These are phyloP conservation scores for Aspergillus indologenus DNA, from an alignment of 495 filamentous ascomycete genomes.

Conservation along the genomic window DNA sequence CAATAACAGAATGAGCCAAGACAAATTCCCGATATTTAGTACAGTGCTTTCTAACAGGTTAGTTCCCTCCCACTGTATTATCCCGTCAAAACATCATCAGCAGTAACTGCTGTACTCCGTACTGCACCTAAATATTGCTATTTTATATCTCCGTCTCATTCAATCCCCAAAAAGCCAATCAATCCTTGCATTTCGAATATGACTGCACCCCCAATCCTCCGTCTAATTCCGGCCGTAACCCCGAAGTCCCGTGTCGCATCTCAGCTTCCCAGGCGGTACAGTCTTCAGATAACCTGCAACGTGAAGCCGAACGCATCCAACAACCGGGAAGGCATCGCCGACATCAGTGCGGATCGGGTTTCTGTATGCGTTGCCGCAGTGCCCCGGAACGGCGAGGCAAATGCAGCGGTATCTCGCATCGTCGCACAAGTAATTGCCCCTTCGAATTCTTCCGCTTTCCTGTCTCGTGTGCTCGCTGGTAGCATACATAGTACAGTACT, in stretches of 20 bases:
- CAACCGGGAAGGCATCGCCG: constrained; percentile 55
- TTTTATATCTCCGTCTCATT: not conserved
- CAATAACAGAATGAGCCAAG: not conserved
- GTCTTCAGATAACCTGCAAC: constrained; percentile 52
- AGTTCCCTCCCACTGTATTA: too few species aligned
- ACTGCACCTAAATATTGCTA: not conserved
- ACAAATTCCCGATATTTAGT: not conserved
- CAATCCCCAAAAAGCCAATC: not conserved
- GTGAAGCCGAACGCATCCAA: constrained; percentile 63
- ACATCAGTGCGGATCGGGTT: constrained; percentile 51
- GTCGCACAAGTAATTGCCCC: constrained; percentile 54
- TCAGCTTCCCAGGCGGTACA: constrained; percentile 18
- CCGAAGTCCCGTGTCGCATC: constrained; percentile 10
- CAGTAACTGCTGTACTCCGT: not conserved
- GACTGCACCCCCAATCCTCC: constrained; percentile 23
- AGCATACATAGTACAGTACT: too few species aligned
- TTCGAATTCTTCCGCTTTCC: not conserved
- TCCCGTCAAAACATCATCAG: too few species aligned
- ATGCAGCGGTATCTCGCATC: constrained; percentile 60
- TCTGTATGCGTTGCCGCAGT: constrained; percentile 62
- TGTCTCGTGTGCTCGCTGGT: too few species aligned
- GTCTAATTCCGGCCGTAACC: constrained; percentile 20
- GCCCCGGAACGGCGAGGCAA: constrained; percentile 63
- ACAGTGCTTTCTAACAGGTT: too few species aligned
- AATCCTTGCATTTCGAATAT: constrained; percentile 1